These are phyloP conservation scores for Thuidium tamariscinum DNA, from an alignment of 225 moss, liverwort and hornwort genomes.

Conservation along the genomic window DNA sequence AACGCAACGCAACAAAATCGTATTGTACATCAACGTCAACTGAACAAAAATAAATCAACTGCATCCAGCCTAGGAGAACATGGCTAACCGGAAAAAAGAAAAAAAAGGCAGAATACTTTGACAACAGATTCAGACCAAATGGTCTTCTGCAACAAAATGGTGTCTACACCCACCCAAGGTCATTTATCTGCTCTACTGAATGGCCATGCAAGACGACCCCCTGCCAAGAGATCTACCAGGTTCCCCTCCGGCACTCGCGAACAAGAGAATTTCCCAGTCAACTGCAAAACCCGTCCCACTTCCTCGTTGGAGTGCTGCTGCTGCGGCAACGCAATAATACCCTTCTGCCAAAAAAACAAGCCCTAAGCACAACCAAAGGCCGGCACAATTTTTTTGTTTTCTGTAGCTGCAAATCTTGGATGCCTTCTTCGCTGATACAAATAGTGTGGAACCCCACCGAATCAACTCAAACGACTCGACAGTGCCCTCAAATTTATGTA, in stretches of 20 bases:
- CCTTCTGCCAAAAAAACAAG: neutral
- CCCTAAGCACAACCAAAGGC: neutral
- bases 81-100: neutral
- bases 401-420: conserved; percentile 7
- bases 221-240: neutral
- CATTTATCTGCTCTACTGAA: neutral
- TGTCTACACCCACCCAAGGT: neutral
- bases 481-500: conserved; percentile 2
- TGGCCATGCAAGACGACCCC: neutral
- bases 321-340: neutral
- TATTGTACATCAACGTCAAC: neutral
- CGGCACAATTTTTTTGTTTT: neutral
- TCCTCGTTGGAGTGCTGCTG: neutral
- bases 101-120: neutral
- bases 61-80: neutral
- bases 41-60: neutral
- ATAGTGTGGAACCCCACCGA: neutral
- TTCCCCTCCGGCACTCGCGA: neutral
- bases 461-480: neutral
- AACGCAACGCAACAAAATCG: neutral
- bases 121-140: neutral
- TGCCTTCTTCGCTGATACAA: conserved; percentile 7
- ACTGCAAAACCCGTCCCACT: neutral
- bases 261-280: neutral
- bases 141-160: neutral